phyloP scores from a whole-genome alignment of 2,329 filamentous ascomycete species.

The Alternaria panax region DNA sequence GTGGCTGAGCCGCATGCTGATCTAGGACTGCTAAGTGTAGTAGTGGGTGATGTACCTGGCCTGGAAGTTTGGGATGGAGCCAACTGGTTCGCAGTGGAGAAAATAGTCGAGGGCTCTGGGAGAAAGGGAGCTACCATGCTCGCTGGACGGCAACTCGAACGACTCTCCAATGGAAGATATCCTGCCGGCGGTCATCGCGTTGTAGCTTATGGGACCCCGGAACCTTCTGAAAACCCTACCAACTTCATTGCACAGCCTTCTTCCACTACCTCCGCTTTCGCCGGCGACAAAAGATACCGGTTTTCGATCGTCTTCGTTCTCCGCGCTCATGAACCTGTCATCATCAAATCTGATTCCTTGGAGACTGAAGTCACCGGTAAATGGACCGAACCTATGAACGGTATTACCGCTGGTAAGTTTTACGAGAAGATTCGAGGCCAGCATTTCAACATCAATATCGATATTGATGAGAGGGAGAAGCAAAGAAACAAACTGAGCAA shows the following conservation, averaged over 20 bases:
- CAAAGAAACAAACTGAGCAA: constrained; percentile 29
- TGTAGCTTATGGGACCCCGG: constrained; percentile 39
- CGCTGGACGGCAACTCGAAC: constrained; percentile 42
- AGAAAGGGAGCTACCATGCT: constrained; percentile 37
- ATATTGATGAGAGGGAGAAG: constrained; percentile 39
- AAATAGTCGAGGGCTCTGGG: constrained; percentile 25
- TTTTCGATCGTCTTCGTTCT: constrained; percentile 50
- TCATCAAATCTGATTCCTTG: constrained; percentile 35
- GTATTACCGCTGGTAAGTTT: constrained; percentile 40
- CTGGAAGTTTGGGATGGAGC: constrained; percentile 46
- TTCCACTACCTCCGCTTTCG: neutral
- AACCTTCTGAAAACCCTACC: neutral
- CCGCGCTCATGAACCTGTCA: constrained; percentile 39
- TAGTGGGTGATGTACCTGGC: constrained; percentile 48
- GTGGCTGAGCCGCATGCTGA: constrained; percentile 50
- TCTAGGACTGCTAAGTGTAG: constrained; percentile 44
- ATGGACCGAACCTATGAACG: constrained; percentile 34
- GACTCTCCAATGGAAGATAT: constrained; percentile 38
- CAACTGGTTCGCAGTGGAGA: constrained; percentile 39
- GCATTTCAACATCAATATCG: constrained; percentile 51
- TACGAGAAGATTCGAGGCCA: constrained; percentile 40
- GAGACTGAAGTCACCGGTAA: constrained; percentile 42
- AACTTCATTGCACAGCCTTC: neutral
- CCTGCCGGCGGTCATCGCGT: constrained; percentile 46
- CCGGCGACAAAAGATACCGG: constrained; percentile 31